phyloP scores from a whole-genome alignment of 1,284 basidiomycete species.

The Psilocybe mexicana region DNA sequence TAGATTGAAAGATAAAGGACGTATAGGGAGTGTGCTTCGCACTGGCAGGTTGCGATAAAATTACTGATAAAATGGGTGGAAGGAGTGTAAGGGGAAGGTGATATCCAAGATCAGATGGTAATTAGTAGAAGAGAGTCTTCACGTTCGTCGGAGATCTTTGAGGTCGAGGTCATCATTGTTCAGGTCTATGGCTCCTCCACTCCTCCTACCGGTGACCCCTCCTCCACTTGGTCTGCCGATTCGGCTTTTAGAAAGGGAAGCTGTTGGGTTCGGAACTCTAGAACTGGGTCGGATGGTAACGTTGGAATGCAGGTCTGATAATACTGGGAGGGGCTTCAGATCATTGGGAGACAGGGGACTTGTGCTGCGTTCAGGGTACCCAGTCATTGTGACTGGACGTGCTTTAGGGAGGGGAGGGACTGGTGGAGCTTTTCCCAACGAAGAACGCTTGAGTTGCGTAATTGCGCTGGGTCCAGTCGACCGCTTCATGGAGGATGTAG shows the following conservation, averaged over 20 bases:
- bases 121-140: conserved; percentile 18
- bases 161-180: conserved; percentile 20
- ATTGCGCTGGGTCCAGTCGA: conserved; percentile 50
- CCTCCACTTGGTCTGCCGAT: conserved; percentile 59
- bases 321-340: conserved; percentile 36
- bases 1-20: conserved; percentile 2
- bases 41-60: neutral
- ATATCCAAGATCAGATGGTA: conserved; percentile 6
- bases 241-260: conserved; percentile 48
- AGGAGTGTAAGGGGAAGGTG: neutral
- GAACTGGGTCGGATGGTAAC: conserved; percentile 51
- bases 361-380: conserved; percentile 22
- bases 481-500: conserved; percentile 48
- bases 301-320: conserved; percentile 43
- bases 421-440: conserved; percentile 49
- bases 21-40: neutral
- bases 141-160: conserved; percentile 28
- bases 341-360: conserved; percentile 27
- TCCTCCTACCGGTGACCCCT: conserved; percentile 46
- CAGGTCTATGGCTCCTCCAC: conserved; percentile 33
- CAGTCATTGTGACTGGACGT: conserved; percentile 23
- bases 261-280: conserved; percentile 36
- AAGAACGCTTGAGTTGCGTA: conserved; percentile 54
- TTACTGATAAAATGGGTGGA: conserved; percentile 2
- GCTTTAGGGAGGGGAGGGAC: conserved; percentile 33